Percentiles rank a stretch among this genome's conserved stretches.
These are phyloP conservation scores for Endothia cerciana DNA, from an alignment of 2,329 filamentous ascomycete genomes.

Conservation along the genomic window DNA sequence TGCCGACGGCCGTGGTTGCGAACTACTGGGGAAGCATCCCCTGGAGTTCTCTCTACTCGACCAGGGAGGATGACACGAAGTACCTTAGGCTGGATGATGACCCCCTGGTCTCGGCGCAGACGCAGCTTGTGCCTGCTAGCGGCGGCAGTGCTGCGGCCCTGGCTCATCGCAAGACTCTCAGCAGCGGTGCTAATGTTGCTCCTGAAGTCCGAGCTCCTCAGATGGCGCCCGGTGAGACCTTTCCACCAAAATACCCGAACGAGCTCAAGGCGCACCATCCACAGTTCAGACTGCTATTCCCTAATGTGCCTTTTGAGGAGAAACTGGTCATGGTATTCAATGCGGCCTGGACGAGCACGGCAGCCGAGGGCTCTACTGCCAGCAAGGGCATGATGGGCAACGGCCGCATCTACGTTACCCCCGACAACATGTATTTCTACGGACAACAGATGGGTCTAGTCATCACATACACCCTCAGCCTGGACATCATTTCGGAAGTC, in stretches of 20 bases:
- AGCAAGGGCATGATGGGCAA: conserved; percentile 61
- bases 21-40: conserved; percentile 92
- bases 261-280: conserved; percentile 86
- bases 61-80: conserved; percentile 32
- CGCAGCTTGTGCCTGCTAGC: conserved; percentile 37
- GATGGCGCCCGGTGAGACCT: conserved; percentile 54
- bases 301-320: conserved; percentile 74
- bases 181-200: conserved; percentile 30
- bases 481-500: conserved; percentile 82
- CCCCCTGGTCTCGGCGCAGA: conserved; percentile 43
- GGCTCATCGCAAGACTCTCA: conserved; percentile 37
- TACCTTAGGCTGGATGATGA: conserved; percentile 37
- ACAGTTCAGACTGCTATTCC: conserved; percentile 91
- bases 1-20: conserved; percentile 83
- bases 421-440: conserved; percentile 91
- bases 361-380: conserved; percentile 47
- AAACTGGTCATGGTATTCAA: conserved; percentile 90
- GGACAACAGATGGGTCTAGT: conserved; percentile 92
- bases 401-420: conserved; percentile 84
- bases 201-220: conserved; percentile 34
- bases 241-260: conserved; percentile 76
- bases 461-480: conserved; percentile 75
- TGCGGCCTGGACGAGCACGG: conserved; percentile 75
- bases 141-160: conserved; percentile 31
- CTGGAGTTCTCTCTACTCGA: conserved; percentile 57